phyloP scores from a whole-genome alignment of 306 rosid genomes.

The Gastrolobium bilobum region DNA sequence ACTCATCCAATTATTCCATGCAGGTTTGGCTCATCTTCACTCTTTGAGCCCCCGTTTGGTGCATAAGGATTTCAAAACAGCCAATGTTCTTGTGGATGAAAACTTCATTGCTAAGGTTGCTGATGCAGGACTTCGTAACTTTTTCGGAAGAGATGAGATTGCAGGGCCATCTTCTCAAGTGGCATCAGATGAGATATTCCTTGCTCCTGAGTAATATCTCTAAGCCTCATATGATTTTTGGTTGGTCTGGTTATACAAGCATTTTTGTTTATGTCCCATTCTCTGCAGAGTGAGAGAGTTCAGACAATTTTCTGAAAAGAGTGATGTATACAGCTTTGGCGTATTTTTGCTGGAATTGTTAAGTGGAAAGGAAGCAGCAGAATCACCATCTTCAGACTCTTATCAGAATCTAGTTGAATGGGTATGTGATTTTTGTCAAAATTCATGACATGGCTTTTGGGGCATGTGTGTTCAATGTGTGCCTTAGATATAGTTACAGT shows the following conservation, averaged over 20 bases:
- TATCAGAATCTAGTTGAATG: constrained; percentile 73
- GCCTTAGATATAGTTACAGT: background rate
- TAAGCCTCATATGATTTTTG: background rate
- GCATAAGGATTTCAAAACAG: constrained; percentile 89
- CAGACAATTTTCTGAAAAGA: constrained; percentile 87
- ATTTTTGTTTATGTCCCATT: constrained; percentile 31
- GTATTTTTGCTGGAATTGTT: constrained; percentile 84
- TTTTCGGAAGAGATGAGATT: constrained; percentile 71
- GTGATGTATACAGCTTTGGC: constrained; percentile 89
- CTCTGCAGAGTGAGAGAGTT: constrained; percentile 86
- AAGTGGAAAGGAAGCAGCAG: constrained; percentile 80
- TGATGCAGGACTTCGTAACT: constrained; percentile 86
- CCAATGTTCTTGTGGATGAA: constrained; percentile 93
- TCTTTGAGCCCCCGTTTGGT: constrained; percentile 84
- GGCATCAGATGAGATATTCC: constrained; percentile 75
- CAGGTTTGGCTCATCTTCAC: constrained; percentile 92
- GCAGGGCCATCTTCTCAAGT: constrained; percentile 85
- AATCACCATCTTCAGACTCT: constrained; percentile 56
- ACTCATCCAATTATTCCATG: constrained; percentile 43
- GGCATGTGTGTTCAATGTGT: background rate
- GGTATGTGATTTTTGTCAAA: constrained; percentile 56
- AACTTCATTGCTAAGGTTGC: constrained; percentile 86
- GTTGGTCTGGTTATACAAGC: constrained; percentile 16
- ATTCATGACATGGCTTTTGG: background rate
- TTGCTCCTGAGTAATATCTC: constrained; percentile 81